These are phyloP conservation scores for Wilcoxina mikolae DNA, from an alignment of 495 filamentous ascomycete species.

Conservation along the genomic window DNA sequence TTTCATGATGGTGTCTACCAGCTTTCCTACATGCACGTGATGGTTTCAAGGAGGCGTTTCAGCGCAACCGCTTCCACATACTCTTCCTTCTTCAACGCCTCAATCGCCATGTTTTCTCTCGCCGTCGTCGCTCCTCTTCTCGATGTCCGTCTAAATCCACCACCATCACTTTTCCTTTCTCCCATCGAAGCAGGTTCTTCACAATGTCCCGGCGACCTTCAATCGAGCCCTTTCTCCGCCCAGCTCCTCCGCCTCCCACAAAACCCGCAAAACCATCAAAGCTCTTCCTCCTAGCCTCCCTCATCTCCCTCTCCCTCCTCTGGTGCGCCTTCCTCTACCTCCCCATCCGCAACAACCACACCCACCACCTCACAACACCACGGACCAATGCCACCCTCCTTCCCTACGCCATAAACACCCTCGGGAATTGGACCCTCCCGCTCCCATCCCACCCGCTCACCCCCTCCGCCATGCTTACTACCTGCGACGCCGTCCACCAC, in stretches of 20 bases:
- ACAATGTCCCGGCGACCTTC: background rate
- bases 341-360: background rate
- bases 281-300: background rate
- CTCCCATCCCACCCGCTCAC: background rate
- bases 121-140: background rate
- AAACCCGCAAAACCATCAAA: background rate
- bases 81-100: background rate
- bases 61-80: background rate
- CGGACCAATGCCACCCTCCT: background rate
- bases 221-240: background rate
- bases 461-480: background rate
- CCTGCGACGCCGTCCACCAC: slow-evolving; percentile 2
- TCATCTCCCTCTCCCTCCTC: background rate
- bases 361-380: background rate
- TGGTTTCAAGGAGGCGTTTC: background rate
- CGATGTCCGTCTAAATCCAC: background rate
- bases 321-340: background rate
- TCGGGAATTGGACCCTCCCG: background rate
- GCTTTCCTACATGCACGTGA: background rate
- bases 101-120: background rate
- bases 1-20: background rate
- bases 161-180: background rate
- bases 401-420: background rate
- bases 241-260: background rate
- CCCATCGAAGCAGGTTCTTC: background rate